These are phyloP conservation scores for Aaosphaeria pasadenensis DNA, from an alignment of 2,329 filamentous ascomycete genomes.

Conservation along the genomic window DNA sequence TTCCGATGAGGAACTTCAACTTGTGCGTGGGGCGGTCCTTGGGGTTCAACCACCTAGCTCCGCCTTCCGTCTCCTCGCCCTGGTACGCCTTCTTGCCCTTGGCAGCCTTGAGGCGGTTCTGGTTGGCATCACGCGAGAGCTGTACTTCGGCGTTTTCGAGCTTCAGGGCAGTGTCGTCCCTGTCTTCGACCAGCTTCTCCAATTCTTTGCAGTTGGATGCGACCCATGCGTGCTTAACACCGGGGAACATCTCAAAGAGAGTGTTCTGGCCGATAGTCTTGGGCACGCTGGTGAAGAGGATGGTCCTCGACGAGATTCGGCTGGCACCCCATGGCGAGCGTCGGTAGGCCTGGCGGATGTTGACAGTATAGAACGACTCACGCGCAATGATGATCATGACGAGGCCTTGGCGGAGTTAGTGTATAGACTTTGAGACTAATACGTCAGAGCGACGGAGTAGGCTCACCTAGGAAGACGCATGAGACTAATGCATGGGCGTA, in stretches of 20 bases:
- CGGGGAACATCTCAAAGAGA: constrained; percentile 39
- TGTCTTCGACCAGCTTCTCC: constrained; percentile 42
- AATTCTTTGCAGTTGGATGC: constrained; percentile 46
- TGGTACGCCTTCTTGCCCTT: constrained; percentile 48
- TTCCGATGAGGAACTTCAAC: constrained; percentile 41
- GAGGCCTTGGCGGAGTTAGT: constrained; percentile 19
- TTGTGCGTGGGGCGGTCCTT: constrained; percentile 41
- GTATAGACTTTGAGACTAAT: background rate
- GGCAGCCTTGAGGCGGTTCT: constrained; percentile 62
- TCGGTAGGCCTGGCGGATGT: constrained; percentile 48
- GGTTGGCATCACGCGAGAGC: constrained; percentile 55
- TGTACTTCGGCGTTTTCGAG: constrained; percentile 46
- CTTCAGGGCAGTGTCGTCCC: constrained; percentile 41
- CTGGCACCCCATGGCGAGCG: constrained; percentile 43
- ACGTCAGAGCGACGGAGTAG: background rate
- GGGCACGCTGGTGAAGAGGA: constrained; percentile 48
- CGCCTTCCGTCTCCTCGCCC: constrained; percentile 32
- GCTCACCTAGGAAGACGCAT: constrained; percentile 40
- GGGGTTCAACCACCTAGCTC: constrained; percentile 40
- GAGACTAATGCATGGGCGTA: constrained; percentile 45
- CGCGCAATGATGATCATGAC: constrained; percentile 45
- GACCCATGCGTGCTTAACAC: constrained; percentile 46
- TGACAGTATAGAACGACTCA: constrained; percentile 48
- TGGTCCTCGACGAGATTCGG: constrained; percentile 46
- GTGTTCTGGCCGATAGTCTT: constrained; percentile 37